Evolutionary conservation across 495 filamentous ascomycete genomes (phyloP).

Genomic region (Talaromyces stipitatus): DNA sequence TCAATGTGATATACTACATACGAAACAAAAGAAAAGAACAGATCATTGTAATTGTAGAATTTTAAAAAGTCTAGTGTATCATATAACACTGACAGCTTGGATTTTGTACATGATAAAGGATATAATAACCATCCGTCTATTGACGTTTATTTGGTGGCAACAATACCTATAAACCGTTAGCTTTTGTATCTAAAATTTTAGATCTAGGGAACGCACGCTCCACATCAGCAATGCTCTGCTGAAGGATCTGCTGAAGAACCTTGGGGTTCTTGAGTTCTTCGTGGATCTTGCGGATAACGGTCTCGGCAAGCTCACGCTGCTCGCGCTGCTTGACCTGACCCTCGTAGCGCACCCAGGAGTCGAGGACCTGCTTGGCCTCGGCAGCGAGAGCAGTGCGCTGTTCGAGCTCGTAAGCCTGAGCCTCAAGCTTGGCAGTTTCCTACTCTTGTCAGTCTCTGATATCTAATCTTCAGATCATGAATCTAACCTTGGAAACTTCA

Average conservation of each 20-base stretch:
- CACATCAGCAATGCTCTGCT: constrained; percentile 90
- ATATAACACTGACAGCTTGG: constrained; percentile 28
- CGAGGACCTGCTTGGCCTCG: constrained; percentile 91
- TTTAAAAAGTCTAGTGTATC: constrained; percentile 5
- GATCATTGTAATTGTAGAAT: not conserved
- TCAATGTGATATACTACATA: constrained; percentile 6
- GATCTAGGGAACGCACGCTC: constrained; percentile 65
- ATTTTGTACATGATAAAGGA: constrained; percentile 44
- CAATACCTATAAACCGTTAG: constrained; percentile 40
- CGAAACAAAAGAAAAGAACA: constrained; percentile 5
- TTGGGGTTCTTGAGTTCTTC: constrained; percentile 98
- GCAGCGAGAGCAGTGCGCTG: constrained; percentile 81
- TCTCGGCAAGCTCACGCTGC: constrained; percentile 90
- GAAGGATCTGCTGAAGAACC: constrained; percentile 86
- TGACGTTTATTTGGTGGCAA: constrained; percentile 34
- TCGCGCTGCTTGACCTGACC: constrained; percentile 96
- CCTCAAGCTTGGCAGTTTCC: constrained; percentile 96
- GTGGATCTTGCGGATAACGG: constrained; percentile 88
- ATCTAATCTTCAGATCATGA: not conserved
- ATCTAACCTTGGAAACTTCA: constrained; percentile 86
- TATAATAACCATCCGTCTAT: constrained; percentile 30
- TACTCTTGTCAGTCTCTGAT: constrained; percentile 26
- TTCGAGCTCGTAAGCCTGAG: constrained; percentile 92
- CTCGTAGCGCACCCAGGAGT: constrained; percentile 98
- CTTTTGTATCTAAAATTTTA: not conserved